A percentile compares a stretch with the other conserved stretches of the same genome.
phyloP scores from a whole-genome alignment of 2,329 filamentous ascomycete genomes.

The Metarhizium sp. region DNA sequence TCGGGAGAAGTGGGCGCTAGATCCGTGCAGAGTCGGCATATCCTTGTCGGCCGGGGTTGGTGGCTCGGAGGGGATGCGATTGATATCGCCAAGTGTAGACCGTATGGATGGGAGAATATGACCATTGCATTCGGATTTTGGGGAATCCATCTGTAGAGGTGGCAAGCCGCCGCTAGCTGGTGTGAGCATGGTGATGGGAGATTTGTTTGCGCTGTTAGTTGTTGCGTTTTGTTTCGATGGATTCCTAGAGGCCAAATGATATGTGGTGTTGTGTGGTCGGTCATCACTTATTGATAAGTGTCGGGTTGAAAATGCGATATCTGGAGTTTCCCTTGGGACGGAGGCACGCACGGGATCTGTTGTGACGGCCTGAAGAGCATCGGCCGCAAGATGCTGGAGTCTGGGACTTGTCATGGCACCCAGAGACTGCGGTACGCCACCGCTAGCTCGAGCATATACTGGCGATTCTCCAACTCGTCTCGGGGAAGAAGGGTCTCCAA shows the following conservation, averaged over 20 bases:
- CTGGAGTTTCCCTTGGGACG: slow-evolving; percentile 12
- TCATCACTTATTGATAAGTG: slow-evolving; percentile 27
- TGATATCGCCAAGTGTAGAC: slow-evolving; percentile 26
- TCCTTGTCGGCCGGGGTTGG: slow-evolving; percentile 23
- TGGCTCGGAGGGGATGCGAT: slow-evolving; percentile 19
- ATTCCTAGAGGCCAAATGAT: slow-evolving; percentile 4
- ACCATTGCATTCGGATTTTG: slow-evolving; percentile 23
- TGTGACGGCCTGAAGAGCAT: slow-evolving; percentile 20
- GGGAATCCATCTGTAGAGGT: slow-evolving; percentile 27
- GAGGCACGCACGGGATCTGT: slow-evolving; percentile 8
- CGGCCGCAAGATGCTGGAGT: slow-evolving; percentile 23
- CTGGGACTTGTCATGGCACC: slow-evolving; percentile 8
- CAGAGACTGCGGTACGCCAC: not conserved
- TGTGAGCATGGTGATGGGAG: slow-evolving; percentile 14
- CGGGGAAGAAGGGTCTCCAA: not conserved
- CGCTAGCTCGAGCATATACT: not conserved
- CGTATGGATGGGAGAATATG: slow-evolving; percentile 30
- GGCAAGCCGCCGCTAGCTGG: slow-evolving; percentile 22
- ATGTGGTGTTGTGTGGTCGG: slow-evolving; percentile 8
- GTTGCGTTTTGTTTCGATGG: slow-evolving; percentile 3
- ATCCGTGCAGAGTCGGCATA: slow-evolving; percentile 13
- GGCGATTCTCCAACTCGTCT: not conserved
- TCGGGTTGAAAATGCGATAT: slow-evolving; percentile 20
- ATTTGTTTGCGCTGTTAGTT: slow-evolving; percentile 11
- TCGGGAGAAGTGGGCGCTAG: slow-evolving; percentile 17